These are phyloP conservation scores for Leptodermis oblonga DNA, from an alignment of 257 asterid genomes.

Conservation along the genomic window DNA sequence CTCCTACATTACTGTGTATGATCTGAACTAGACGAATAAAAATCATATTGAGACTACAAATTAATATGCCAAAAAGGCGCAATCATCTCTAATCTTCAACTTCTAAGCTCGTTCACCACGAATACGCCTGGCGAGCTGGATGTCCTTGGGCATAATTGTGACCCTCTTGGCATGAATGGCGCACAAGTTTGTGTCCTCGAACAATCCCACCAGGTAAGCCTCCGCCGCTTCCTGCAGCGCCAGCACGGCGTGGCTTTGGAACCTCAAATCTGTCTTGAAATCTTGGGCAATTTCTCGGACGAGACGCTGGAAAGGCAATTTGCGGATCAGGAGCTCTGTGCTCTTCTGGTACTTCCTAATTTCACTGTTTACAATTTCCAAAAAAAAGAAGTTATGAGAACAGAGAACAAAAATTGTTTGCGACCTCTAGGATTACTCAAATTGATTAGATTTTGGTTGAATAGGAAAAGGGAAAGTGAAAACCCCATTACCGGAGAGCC, in stretches of 20 bases:
- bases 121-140: constrained; percentile 70
- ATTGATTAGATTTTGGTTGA: neutral
- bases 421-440: neutral
- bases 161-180: constrained; percentile 81
- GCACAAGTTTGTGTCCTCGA: constrained; percentile 71
- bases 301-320: constrained; percentile 65
- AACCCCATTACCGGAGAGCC: constrained; percentile 50
- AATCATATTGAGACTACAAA: neutral
- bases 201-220: constrained; percentile 69
- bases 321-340: constrained; percentile 71
- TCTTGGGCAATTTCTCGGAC: constrained; percentile 60
- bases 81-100: neutral
- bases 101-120: neutral
- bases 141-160: constrained; percentile 74
- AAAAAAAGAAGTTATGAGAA: too few species aligned
- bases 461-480: neutral
- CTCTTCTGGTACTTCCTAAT: constrained; percentile 76
- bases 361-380: constrained; percentile 36
- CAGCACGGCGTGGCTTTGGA: constrained; percentile 57
- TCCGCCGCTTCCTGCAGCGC: constrained; percentile 80
- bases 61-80: neutral
- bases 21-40: neutral
- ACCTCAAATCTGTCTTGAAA: constrained; percentile 51
- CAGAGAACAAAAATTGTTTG: neutral
- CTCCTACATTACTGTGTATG: neutral